Conservation (phyloP, 805 yeast species). For the Candida nanaspora region DNA sequence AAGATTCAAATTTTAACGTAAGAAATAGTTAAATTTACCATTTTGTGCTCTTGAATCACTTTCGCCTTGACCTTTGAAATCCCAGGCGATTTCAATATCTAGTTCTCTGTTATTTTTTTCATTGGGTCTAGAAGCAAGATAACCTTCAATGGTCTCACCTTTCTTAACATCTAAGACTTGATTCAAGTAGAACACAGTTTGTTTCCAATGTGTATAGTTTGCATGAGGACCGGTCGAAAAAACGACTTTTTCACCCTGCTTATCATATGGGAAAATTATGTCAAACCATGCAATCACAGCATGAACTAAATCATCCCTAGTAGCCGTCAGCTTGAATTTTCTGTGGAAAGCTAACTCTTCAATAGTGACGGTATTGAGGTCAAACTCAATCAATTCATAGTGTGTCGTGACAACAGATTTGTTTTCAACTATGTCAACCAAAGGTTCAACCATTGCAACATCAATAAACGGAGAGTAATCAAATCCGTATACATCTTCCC, state of each 20-base stretch:
- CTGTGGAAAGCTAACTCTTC: constrained; percentile 74
- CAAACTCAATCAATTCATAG: constrained; percentile 68
- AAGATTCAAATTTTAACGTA: constrained; percentile 41
- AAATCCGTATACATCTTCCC: constrained; percentile 97
- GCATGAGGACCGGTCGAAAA: constrained; percentile 95
- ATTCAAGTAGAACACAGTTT: constrained; percentile 85
- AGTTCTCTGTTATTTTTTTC: constrained; percentile 77
- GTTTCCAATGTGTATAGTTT: constrained; percentile 97
- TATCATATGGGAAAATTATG: constrained; percentile 70
- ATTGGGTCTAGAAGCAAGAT: constrained; percentile 72
- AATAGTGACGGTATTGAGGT: constrained; percentile 80
- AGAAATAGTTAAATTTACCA: constrained; percentile 60
- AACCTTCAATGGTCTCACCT: constrained; percentile 73
- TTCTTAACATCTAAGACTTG: constrained; percentile 69
- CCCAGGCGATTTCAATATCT: constrained; percentile 70
- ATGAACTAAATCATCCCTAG: constrained; percentile 74
- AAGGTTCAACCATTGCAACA: constrained; percentile 85
- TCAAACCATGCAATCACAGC: constrained; percentile 95
- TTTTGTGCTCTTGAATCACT: constrained; percentile 39
- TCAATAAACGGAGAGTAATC: constrained; percentile 89
- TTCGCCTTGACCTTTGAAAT: constrained; percentile 32
- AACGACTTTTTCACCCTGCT: constrained; percentile 47
- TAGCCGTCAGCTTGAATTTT: constrained; percentile 64
- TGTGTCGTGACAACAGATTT: constrained; percentile 65
- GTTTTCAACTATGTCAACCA: constrained; percentile 91